Conservation (phyloP, 1,284 basidiomycete genomes). For the Bjerkandera adusta region DNA sequence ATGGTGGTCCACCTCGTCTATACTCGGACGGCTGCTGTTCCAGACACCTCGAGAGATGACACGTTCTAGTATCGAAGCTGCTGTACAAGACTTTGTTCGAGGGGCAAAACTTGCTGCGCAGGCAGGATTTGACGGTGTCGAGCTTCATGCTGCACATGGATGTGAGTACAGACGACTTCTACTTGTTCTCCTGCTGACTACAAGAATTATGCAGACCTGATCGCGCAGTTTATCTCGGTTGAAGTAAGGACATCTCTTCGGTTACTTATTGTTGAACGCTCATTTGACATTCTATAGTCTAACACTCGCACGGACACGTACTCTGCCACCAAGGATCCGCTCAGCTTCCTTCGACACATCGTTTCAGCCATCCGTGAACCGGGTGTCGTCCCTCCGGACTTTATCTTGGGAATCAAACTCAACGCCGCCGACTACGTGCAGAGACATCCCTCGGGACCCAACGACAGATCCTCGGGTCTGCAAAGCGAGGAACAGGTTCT, state of each 20-base stretch:
- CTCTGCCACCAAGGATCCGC: constrained; percentile 43
- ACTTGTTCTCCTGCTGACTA: constrained; percentile 7
- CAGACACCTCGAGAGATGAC: constrained; percentile 65
- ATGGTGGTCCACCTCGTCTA: constrained; percentile 15
- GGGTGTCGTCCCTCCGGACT: constrained; percentile 49
- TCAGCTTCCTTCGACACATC: constrained; percentile 68
- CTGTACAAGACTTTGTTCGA: constrained; percentile 67
- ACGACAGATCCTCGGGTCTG: constrained; percentile 26
- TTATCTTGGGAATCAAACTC: constrained; percentile 84
- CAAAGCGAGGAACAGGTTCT: constrained; percentile 46
- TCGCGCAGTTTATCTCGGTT: constrained; percentile 83
- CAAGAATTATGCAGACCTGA: constrained; percentile 65
- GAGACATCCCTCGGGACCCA: constrained; percentile 32
- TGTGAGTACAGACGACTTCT: constrained; percentile 47
- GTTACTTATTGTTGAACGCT: background rate
- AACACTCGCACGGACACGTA: constrained; percentile 71
- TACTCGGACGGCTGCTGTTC: constrained; percentile 43
- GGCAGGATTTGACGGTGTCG: constrained; percentile 86
- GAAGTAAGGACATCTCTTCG: constrained; percentile 46
- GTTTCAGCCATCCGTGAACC: constrained; percentile 54
- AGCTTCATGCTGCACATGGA: constrained; percentile 89
- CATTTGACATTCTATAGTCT: constrained; percentile 34
- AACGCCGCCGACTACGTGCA: constrained; percentile 84
- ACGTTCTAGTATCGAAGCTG: constrained; percentile 54
- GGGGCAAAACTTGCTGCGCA: constrained; percentile 67